These are phyloP conservation scores for Phytophthora vignae DNA, from an alignment of 352 stramenopile species.

Conservation along the genomic window DNA sequence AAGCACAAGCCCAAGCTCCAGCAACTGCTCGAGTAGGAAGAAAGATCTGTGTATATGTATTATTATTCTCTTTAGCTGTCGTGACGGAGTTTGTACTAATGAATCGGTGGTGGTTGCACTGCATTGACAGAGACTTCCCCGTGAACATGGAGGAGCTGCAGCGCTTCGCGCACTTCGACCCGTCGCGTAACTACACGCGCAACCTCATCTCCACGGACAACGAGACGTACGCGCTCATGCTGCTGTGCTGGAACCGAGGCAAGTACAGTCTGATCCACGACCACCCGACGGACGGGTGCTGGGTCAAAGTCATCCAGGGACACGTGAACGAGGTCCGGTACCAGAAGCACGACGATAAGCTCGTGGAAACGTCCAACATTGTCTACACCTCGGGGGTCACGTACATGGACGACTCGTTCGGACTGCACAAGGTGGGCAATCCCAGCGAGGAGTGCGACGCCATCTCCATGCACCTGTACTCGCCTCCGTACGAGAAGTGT, in stretches of 20 bases:
- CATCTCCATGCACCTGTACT: slow-evolving; percentile 95
- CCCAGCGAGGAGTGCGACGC: slow-evolving; percentile 68
- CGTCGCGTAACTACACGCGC: slow-evolving; percentile 92
- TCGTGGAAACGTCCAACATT: slow-evolving; percentile 71
- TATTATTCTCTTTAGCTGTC: slow-evolving; percentile 10
- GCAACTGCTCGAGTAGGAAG: slow-evolving; percentile 58
- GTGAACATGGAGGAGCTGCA: slow-evolving; percentile 67
- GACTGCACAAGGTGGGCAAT: slow-evolving; percentile 94
- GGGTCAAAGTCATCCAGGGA: slow-evolving; percentile 90
- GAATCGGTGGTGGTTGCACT: slow-evolving; percentile 1
- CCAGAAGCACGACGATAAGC: slow-evolving; percentile 42
- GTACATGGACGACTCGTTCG: slow-evolving; percentile 93
- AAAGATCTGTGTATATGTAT: neutral
- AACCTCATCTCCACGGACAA: slow-evolving; percentile 95
- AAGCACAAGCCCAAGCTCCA: slow-evolving; percentile 69
- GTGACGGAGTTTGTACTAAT: neutral
- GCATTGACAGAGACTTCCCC: slow-evolving; percentile 44
- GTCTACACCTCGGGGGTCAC: slow-evolving; percentile 74
- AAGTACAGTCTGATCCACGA: slow-evolving; percentile 94
- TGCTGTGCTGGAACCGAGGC: slow-evolving; percentile 94
- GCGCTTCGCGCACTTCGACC: slow-evolving; percentile 87
- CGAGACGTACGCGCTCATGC: slow-evolving; percentile 93
- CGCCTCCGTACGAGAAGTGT: slow-evolving; percentile 93
- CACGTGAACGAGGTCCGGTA: slow-evolving; percentile 93
- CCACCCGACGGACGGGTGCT: slow-evolving; percentile 94